Percentiles rank a stretch among this genome's conserved stretches.
Conservation (phyloP, 345 rosid species). For the Moricandia moricandioides region DNA sequence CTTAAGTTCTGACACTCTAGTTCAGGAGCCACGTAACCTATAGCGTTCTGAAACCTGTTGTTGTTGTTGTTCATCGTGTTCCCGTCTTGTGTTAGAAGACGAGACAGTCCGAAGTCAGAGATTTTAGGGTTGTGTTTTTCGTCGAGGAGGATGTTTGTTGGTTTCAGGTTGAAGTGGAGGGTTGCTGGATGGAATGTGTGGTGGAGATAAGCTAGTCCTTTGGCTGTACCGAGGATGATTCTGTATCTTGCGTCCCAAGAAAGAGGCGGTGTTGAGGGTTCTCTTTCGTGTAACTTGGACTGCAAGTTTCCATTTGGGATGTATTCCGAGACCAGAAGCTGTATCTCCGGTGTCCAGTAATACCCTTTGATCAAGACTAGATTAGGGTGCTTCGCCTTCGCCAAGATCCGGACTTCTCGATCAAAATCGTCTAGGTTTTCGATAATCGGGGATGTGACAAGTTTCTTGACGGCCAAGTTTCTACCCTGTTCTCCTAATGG, state of each 20-base stretch:
- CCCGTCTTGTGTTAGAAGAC: constrained; percentile 63
- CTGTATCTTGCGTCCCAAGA: constrained; percentile 70
- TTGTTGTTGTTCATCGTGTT: constrained; percentile 53
- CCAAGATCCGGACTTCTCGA: constrained; percentile 63
- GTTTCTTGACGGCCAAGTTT: constrained; percentile 65
- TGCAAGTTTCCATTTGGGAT: constrained; percentile 76
- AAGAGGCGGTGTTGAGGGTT: constrained; percentile 50
- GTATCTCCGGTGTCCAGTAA: constrained; percentile 72
- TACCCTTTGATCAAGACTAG: constrained; percentile 63
- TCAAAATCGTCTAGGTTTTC: constrained; percentile 77
- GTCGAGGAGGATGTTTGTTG: constrained; percentile 78
- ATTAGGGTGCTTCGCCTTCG: constrained; percentile 73
- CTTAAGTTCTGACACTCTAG: constrained; percentile 82
- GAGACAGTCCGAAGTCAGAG: constrained; percentile 46
- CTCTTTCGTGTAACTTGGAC: constrained; percentile 62
- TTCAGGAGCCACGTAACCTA: constrained; percentile 90
- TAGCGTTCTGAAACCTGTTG: constrained; percentile 73
- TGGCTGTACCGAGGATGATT: constrained; percentile 72
- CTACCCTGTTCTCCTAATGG: constrained; percentile 56
- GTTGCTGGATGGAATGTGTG: constrained; percentile 74
- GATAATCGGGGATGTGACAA: constrained; percentile 49
- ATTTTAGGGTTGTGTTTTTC: constrained; percentile 60
- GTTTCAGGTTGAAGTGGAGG: constrained; percentile 80
- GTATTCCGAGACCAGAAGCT: constrained; percentile 71
- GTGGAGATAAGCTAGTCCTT: constrained; percentile 84